phyloP scores from a whole-genome alignment of 495 filamentous ascomycete species.

The Beverwykella pulmonaria region DNA sequence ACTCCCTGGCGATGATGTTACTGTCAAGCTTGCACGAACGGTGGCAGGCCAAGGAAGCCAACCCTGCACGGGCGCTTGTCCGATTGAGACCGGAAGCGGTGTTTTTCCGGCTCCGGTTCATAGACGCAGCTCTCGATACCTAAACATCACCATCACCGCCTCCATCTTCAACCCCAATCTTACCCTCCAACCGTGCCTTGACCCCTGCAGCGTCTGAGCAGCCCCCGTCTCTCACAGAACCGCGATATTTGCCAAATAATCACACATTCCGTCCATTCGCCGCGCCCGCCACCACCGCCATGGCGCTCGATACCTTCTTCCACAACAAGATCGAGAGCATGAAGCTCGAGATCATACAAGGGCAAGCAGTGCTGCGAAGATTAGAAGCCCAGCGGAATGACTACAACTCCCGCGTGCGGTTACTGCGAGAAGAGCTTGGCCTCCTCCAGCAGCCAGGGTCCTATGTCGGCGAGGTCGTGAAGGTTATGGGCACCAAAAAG shows the following conservation, averaged over 20 bases:
- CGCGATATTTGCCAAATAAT: neutral
- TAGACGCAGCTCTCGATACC: neutral
- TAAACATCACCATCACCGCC: slow-evolving; percentile 5
- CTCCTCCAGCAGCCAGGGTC: slow-evolving; percentile 96
- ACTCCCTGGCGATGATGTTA: neutral
- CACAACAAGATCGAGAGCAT: slow-evolving; percentile 99
- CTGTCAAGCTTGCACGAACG: neutral
- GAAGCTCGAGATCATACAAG: slow-evolving; percentile 99
- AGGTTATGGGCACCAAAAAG: slow-evolving; percentile 99
- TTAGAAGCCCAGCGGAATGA: slow-evolving; percentile 98
- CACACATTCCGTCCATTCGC: slow-evolving; percentile 4
- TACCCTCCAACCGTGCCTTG: neutral
- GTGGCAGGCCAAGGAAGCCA: neutral
- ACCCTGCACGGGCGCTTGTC: neutral
- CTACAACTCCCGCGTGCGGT: slow-evolving; percentile 96
- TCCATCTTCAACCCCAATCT: neutral
- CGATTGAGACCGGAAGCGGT: neutral
- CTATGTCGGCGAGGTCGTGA: slow-evolving; percentile 98
- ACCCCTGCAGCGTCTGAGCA: neutral
- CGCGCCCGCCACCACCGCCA: slow-evolving; percentile 49
- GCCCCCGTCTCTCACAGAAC: neutral
- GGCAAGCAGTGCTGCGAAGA: slow-evolving; percentile 89
- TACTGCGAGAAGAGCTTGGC: slow-evolving; percentile 94
- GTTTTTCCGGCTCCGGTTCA: neutral
- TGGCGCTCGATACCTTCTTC: slow-evolving; percentile 99